Percentiles rank a stretch among this genome's conserved stretches.
Conservation (phyloP, 2,329 filamentous ascomycete genomes). For the Dothideomycetes sp. region DNA sequence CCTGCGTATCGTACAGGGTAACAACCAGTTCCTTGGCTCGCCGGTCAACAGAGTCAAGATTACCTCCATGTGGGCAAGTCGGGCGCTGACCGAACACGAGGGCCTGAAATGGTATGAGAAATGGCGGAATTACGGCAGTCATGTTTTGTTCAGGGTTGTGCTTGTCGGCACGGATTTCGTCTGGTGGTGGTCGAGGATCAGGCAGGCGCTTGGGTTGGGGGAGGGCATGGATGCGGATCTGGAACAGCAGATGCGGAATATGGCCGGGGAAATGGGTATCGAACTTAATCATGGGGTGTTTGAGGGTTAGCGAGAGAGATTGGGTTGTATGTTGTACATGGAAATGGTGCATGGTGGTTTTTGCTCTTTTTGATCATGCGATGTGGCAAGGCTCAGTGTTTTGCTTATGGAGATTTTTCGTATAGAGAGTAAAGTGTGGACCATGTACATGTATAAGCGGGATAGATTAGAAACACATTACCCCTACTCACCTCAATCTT, state of each 20-base stretch:
- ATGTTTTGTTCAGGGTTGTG: conserved; percentile 72
- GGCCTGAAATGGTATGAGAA: conserved; percentile 53
- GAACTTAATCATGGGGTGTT: conserved; percentile 84
- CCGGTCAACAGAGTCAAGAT: conserved; percentile 90
- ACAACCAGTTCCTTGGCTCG: conserved; percentile 81
- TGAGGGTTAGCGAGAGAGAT: conserved; percentile 49
- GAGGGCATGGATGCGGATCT: conserved; percentile 91
- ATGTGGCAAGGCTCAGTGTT: too few species aligned
- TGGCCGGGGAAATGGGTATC: conserved; percentile 71
- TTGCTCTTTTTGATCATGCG: too few species aligned
- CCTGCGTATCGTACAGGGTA: conserved; percentile 84
- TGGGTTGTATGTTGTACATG: not conserved
- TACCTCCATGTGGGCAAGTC: conserved; percentile 79
- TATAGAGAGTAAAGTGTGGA: too few species aligned
- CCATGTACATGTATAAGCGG: too few species aligned
- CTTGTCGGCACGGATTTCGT: conserved; percentile 66
- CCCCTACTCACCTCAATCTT: too few species aligned
- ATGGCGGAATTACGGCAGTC: conserved; percentile 59
- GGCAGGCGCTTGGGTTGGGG: conserved; percentile 65
- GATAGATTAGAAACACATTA: too few species aligned
- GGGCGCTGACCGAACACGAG: conserved; percentile 66
- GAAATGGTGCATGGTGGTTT: too few species aligned
- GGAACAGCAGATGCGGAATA: conserved; percentile 72
- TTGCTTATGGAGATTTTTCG: too few species aligned
- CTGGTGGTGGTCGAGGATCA: conserved; percentile 71